Evolutionary conservation across 306 rosid species (phyloP), one percentile per base, ranked within the genome.

Genomic region (Cucurbita argyrosperma): DNA sequence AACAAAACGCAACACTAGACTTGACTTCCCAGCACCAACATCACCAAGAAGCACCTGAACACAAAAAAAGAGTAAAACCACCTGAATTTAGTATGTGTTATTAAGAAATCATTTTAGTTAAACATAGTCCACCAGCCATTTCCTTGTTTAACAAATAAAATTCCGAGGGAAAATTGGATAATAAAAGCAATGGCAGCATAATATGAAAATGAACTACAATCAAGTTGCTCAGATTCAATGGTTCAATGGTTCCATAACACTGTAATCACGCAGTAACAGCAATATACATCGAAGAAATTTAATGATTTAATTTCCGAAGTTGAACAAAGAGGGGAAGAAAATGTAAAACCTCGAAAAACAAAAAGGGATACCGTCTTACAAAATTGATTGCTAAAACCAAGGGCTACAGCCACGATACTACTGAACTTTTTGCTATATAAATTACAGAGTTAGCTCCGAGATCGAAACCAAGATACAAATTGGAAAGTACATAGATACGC

Each of bases 1-100:
- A n/a, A 83, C 90, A 74, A 86, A 86, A 42, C 90, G 90, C 81
- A 86, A 81, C 40, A 86, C 90, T 46, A 86, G 77, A 77, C 90
- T 86, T 11, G 90, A 86, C 80, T 86, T 86, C 52, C 90, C 90
- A 49, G 90, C 90, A 76, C 90, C 90, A 73, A 83, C 90, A 78
- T 86, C 90, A 50, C 90, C 90, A 75, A 86, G 83, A 86, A 86
- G 90, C 70, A 86, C 90, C 90, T 86, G 79, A 72, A 4, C 15
- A 10, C 53, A 58, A 59, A 70, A 6, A 7, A 10, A 69, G 53
- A 4, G 37, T 21, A 57, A 59, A 77, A 70, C 2, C 57, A 70
- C 35, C 45, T 30, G 58, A 15, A 35, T 52, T 14, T 30, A 69
- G 13, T 4, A 70, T 4, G 30, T 3, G 42, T 50, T 8, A 51